Evolutionary conservation across 2,329 filamentous ascomycete species (phyloP).

Genomic region (Allantophomopsis cytisporea): DNA sequence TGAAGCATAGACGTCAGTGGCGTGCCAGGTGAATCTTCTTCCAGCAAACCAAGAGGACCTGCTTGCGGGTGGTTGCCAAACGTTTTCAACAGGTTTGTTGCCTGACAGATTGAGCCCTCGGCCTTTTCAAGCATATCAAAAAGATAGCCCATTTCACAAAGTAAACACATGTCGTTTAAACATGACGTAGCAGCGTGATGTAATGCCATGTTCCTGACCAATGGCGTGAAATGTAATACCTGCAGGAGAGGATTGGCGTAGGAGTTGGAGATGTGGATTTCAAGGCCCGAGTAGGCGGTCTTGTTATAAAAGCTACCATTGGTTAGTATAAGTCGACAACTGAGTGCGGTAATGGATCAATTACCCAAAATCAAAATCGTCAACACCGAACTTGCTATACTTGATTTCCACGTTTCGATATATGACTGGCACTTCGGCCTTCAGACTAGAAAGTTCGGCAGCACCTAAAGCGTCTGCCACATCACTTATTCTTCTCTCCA

Average conservation of each 20-base stretch:
- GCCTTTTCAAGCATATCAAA: constrained; percentile 99
- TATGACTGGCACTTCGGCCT: constrained; percentile 72
- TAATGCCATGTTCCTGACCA: constrained; percentile 77
- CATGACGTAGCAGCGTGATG: constrained; percentile 82
- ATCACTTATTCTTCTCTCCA: constrained; percentile 32
- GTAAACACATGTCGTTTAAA: constrained; percentile 66
- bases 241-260: constrained; percentile 91
- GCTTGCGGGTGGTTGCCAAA: constrained; percentile 75
- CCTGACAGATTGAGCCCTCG: constrained; percentile 85
- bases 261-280: constrained; percentile 93
- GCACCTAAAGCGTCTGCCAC: constrained; percentile 52
- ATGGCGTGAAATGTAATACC: constrained; percentile 78
- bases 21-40: constrained; percentile 65
- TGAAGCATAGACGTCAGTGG: constrained; percentile 75
- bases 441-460: constrained; percentile 57
- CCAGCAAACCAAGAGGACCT: constrained; percentile 64
- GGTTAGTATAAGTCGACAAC: constrained; percentile 8
- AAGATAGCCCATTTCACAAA: constrained; percentile 90
- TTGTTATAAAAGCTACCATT: constrained; percentile 74
- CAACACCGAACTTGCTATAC: constrained; percentile 97
- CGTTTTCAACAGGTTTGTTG: constrained; percentile 85
- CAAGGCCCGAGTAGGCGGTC: constrained; percentile 79
- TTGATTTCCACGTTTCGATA: constrained; percentile 96
- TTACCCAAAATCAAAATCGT: constrained; percentile 94
- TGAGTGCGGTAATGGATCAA: constrained; percentile 14